Evolutionary conservation across 1,139 yeast genomes (phyloP).

Genomic region (Suhomyces chickasaworum): DNA sequence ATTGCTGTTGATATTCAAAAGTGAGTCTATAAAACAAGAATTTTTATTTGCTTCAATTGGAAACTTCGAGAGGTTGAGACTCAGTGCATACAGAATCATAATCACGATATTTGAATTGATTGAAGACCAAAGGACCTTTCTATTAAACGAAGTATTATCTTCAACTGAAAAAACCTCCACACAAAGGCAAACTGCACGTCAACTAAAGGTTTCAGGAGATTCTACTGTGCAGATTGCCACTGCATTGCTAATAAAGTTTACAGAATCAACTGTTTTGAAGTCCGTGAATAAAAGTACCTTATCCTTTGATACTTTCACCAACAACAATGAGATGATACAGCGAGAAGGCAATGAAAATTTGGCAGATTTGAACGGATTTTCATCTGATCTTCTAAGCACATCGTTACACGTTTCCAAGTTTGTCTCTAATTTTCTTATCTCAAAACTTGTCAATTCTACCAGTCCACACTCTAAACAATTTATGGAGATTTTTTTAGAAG

Average conservation of each 20-base stretch:
- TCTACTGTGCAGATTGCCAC: slow-evolving; percentile 51
- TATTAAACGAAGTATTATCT: slow-evolving; percentile 60
- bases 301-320: not conserved
- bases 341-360: not conserved
- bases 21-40: slow-evolving; percentile 25
- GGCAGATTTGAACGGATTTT: not conserved
- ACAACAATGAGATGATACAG: not conserved
- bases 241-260: slow-evolving; percentile 44
- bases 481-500: slow-evolving; percentile 57
- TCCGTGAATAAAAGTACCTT: not conserved
- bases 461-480: slow-evolving; percentile 41
- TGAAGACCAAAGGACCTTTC: slow-evolving; percentile 56
- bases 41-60: slow-evolving; percentile 10
- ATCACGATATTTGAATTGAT: slow-evolving; percentile 46
- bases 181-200: slow-evolving; percentile 45
- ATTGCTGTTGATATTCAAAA: slow-evolving; percentile 38
- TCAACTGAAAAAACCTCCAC: slow-evolving; percentile 52
- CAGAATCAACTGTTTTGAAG: slow-evolving; percentile 37
- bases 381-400: not conserved
- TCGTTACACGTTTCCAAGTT: slow-evolving; percentile 23
- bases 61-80: slow-evolving; percentile 35
- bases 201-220: slow-evolving; percentile 46
- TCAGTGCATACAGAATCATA: slow-evolving; percentile 40
- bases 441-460: slow-evolving; percentile 38
- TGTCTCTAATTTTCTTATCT: slow-evolving; percentile 42